Percentiles rank a stretch among this genome's conserved stretches.
Conservation (phyloP, 2,329 filamentous ascomycete genomes). For the Bipolaris bicolor region DNA sequence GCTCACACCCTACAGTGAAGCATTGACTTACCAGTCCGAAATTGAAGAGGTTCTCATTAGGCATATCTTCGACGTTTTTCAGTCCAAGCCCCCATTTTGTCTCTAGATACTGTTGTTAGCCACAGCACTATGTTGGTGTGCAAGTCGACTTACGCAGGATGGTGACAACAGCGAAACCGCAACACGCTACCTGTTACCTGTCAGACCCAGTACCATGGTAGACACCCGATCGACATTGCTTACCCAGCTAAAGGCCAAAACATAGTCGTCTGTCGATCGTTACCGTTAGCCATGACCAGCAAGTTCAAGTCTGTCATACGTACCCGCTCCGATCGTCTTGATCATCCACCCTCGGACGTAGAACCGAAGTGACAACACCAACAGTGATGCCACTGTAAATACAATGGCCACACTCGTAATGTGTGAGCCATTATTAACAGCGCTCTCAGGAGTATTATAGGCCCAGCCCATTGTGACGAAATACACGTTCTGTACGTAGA, state of each 20-base stretch:
- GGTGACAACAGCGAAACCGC: constrained; percentile 21
- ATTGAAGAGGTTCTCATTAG: constrained; percentile 18
- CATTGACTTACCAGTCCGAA: constrained; percentile 17
- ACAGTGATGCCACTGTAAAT: constrained; percentile 13
- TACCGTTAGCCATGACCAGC: not conserved
- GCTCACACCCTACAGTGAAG: not conserved
- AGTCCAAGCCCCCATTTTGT: constrained; percentile 25
- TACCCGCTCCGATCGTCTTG: constrained; percentile 22
- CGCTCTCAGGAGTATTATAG: constrained; percentile 15
- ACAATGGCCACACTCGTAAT: constrained; percentile 14
- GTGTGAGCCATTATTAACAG: constrained; percentile 11
- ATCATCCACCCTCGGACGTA: constrained; percentile 22
- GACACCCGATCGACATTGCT: not conserved
- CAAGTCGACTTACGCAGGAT: constrained; percentile 16
- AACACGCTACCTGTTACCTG: constrained; percentile 12
- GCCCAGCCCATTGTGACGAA: constrained; percentile 19
- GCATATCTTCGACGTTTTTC: constrained; percentile 17
- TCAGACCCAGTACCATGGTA: not conserved
- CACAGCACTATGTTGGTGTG: not conserved
- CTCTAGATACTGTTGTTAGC: constrained; percentile 8
- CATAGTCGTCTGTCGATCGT: constrained; percentile 17
- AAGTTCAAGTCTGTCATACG: not conserved
- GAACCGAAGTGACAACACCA: constrained; percentile 14
- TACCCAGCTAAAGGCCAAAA: constrained; percentile 21
- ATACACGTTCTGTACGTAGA: not conserved